phyloP scores from a whole-genome alignment of 2,329 filamentous ascomycete genomes.

The Cadophora sp. region DNA sequence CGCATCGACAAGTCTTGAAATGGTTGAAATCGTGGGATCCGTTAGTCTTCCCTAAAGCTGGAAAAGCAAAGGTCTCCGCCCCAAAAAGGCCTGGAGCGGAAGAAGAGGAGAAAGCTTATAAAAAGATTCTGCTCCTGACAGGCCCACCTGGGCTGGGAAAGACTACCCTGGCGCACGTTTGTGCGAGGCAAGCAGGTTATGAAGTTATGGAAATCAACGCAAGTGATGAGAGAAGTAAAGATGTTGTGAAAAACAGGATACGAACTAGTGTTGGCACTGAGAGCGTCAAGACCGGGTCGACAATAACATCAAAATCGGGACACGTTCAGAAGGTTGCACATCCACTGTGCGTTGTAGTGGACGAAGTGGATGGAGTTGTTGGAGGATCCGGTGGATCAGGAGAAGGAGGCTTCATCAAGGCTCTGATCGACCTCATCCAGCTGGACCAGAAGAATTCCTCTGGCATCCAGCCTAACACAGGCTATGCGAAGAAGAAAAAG shows the following conservation, averaged over 20 bases:
- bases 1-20: conserved; percentile 85
- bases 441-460: conserved; percentile 82
- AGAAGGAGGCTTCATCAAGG: conserved; percentile 95
- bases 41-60: conserved; percentile 79
- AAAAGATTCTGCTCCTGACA: conserved; percentile 88
- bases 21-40: conserved; percentile 97
- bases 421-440: conserved; percentile 86
- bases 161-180: conserved; percentile 95
- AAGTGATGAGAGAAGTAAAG: conserved; percentile 88
- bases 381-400: conserved; percentile 77
- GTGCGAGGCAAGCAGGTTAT: conserved; percentile 92
- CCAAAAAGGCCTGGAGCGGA: conserved; percentile 51
- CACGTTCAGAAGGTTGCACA: conserved; percentile 75
- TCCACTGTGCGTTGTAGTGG: conserved; percentile 91
- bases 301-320: conserved; percentile 58
- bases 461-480: conserved; percentile 44
- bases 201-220: conserved; percentile 98
- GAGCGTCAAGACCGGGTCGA: conserved; percentile 78
- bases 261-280: conserved; percentile 92
- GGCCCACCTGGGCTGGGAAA: conserved; percentile 94
- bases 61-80: conserved; percentile 61
- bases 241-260: conserved; percentile 91
- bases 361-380: conserved; percentile 96
- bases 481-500: conserved; percentile 56
- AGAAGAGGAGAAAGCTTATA: conserved; percentile 77